Evolutionary conservation across 306 rosid genomes (phyloP).

Genomic region (Gillenia trifoliata): DNA sequence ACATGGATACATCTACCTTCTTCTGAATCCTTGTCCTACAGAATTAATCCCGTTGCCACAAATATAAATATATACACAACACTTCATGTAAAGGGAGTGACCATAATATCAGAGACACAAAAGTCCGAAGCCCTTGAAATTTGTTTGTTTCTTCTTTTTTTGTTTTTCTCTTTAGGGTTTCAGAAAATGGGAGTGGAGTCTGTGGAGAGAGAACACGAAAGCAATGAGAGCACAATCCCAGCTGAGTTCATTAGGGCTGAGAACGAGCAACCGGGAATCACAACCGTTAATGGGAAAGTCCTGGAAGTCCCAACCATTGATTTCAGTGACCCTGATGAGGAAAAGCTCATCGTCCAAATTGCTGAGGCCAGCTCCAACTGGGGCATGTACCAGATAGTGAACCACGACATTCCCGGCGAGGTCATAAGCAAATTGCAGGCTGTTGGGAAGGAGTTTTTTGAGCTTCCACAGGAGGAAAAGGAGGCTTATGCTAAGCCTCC

Average conservation of each 20-base stretch:
- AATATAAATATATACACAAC: not conserved
- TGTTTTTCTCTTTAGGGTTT: too few species aligned
- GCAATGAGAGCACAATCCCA: constrained; percentile 36
- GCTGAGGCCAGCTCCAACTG: constrained; percentile 44
- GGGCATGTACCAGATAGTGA: constrained; percentile 84
- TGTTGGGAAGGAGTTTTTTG: constrained; percentile 57
- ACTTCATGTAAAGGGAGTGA: not conserved
- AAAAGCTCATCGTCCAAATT: constrained; percentile 13
- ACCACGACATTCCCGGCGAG: constrained; percentile 56
- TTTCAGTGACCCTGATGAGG: constrained; percentile 34
- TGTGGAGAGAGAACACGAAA: constrained; percentile 38
- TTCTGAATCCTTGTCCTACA: not conserved
- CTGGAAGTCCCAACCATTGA: constrained; percentile 48
- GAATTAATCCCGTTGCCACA: too few species aligned
- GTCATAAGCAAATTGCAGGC: constrained; percentile 42
- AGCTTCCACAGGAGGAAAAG: constrained; percentile 51
- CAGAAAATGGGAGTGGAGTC: not conserved
- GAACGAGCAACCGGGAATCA: constrained; percentile 63
- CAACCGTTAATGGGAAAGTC: constrained; percentile 48
- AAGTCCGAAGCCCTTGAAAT: not conserved
- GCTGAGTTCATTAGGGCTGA: constrained; percentile 42
- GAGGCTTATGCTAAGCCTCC: constrained; percentile 45
- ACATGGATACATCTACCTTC: not conserved
- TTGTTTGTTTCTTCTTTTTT: not conserved
- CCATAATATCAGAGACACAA: not conserved